Evolutionary conservation across 345 rosid species (phyloP), one percentile per base, ranked within the genome.

Genomic region (Eutrema japonicum): DNA sequence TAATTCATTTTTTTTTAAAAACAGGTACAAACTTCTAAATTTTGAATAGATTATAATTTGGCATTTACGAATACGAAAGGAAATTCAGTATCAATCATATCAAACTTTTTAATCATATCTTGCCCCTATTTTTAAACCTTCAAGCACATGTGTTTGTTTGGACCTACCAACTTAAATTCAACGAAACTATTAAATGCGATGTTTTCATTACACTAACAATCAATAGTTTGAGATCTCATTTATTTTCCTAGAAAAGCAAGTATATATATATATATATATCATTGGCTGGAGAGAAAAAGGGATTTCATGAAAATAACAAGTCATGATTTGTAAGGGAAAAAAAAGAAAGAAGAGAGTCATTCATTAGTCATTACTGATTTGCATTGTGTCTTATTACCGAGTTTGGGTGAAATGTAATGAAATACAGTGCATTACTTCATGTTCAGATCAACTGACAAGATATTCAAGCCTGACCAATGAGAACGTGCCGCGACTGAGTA

Each of bases 61-160:
- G 58, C 73, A 68, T 68, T 68, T 45, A 75, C 29, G 50, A 67
- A 45, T 14, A 37, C 14, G 43, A 38, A 45, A 61, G 22, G 12
- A 33, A 75, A 46, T 36, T 69, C 18, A 32, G 52, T 69, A 63
- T 69, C 79, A 45, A 63, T 76, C 79, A 69, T 33, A 76, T 76
- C 79, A 76, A 63, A 53, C 63, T 32, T 53, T 72, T 27, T 41
- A 22, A 27, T 64, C 36, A 61, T 73, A 62, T 36, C 43, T 68
- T 53, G 43, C 58, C 49, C 57, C 70, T 62, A 37, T 16, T 63
- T 64, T 40, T 35, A 30, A 46, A 46, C 16, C 58, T 54, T 69
- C 47, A 63, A 38, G 71, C 79, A 70, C 79, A 55, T 70, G 79
- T 70, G 75, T 55, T 53, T 63, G 70, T 76, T 54, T 46, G 71